Evolutionary conservation across 805 yeast genomes (phyloP).

Genomic region (Candida nonsorbophila): DNA sequence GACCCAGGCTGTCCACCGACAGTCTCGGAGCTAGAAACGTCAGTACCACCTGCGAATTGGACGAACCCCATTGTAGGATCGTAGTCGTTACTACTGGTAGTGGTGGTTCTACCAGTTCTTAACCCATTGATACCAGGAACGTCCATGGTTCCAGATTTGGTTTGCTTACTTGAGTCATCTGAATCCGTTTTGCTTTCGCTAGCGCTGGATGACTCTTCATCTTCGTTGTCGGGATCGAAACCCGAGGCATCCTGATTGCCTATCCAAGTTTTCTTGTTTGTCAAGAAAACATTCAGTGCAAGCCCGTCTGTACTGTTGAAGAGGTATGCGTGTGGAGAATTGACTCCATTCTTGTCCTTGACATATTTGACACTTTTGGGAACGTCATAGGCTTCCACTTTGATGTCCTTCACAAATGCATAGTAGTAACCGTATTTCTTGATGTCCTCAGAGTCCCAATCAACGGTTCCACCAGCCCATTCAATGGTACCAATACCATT

Average conservation of each 20-base stretch:
- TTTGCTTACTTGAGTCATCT: slow-evolving; percentile 13
- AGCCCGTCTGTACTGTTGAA: slow-evolving; percentile 42
- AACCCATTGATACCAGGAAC: background rate
- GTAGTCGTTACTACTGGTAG: too few relatives aligned
- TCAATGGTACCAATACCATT: slow-evolving; percentile 60
- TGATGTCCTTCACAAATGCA: slow-evolving; percentile 54
- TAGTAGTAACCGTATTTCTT: slow-evolving; percentile 76
- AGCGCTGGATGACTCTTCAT: slow-evolving; percentile 12
- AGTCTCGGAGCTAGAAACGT: too few relatives aligned
- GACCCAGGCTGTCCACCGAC: too few relatives aligned
- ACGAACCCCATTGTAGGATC: too few relatives aligned
- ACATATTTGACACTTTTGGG: slow-evolving; percentile 47
- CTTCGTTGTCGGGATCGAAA: slow-evolving; percentile 44
- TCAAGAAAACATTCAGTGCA: slow-evolving; percentile 42
- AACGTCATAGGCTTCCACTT: slow-evolving; percentile 66
- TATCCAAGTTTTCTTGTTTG: slow-evolving; percentile 57
- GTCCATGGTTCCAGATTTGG: slow-evolving; percentile 6
- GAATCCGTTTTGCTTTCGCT: slow-evolving; percentile 5
- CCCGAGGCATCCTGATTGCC: slow-evolving; percentile 65
- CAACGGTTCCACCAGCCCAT: slow-evolving; percentile 85
- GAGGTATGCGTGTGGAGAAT: slow-evolving; percentile 45
- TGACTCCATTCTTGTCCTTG: slow-evolving; percentile 29
- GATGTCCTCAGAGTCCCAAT: slow-evolving; percentile 79
- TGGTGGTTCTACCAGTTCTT: slow-evolving; percentile 5
- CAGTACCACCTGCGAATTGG: too few relatives aligned